phyloP scores from a whole-genome alignment of 441 rosid genomes.

The Oxalis stricta region DNA sequence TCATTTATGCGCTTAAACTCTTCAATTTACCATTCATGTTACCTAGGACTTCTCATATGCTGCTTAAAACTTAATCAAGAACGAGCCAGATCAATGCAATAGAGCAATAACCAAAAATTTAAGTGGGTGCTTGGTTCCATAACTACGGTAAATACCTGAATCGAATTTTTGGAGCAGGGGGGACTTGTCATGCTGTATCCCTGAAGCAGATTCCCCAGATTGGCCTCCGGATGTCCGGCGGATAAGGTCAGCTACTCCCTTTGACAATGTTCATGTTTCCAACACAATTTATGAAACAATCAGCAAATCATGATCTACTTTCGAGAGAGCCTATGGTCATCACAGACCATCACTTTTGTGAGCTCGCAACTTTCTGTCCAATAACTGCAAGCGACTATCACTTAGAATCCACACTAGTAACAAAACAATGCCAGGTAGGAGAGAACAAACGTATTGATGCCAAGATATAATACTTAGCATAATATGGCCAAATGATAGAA shows the following conservation, averaged over 20 bases:
- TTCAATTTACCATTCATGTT: too few species aligned
- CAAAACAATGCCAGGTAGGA: too few species aligned
- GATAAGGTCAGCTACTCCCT: slow-evolving; percentile 71
- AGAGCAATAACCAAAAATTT: not conserved
- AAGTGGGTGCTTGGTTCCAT: not conserved
- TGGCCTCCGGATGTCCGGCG: slow-evolving; percentile 45
- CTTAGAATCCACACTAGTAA: too few species aligned
- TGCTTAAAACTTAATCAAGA: too few species aligned
- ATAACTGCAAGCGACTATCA: too few species aligned
- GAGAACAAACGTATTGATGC: too few species aligned
- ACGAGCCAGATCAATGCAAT: not conserved
- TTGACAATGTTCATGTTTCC: slow-evolving; percentile 60
- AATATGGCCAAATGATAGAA: too few species aligned
- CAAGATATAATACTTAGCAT: too few species aligned
- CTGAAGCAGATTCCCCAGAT: slow-evolving; percentile 27
- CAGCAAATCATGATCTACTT: slow-evolving; percentile 12
- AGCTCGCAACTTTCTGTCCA: not conserved
- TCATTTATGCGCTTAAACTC: too few species aligned
- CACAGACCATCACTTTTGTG: slow-evolving; percentile 13
- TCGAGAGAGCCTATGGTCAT: slow-evolving; percentile 5
- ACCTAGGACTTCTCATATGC: too few species aligned
- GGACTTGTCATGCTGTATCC: slow-evolving; percentile 31
- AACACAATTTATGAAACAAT: slow-evolving; percentile 10
- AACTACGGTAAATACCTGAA: slow-evolving; percentile 32
- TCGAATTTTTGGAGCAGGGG: slow-evolving; percentile 41